Evolutionary conservation across 2,329 filamentous ascomycete species (phyloP).

Genomic region (Massarina eburnea): DNA sequence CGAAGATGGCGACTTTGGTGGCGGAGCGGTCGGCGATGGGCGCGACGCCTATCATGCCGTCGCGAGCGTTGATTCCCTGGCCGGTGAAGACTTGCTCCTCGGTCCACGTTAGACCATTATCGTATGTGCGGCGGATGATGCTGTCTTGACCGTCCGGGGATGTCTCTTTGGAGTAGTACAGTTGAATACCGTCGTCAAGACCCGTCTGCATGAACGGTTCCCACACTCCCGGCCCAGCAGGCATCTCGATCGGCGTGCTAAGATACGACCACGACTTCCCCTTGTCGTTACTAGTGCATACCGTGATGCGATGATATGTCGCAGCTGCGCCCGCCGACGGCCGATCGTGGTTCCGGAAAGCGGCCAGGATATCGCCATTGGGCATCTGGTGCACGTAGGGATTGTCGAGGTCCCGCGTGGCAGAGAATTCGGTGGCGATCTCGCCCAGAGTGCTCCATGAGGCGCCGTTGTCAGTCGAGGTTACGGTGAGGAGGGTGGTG

Average conservation of each 20-base stretch:
- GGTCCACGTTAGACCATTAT: constrained; percentile 47
- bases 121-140: constrained; percentile 43
- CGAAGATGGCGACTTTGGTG: constrained; percentile 48
- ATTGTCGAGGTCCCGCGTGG: constrained; percentile 26
- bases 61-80: constrained; percentile 36
- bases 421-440: constrained; percentile 7
- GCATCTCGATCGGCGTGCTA: constrained; percentile 22
- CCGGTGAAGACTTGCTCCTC: constrained; percentile 40
- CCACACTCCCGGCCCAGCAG: constrained; percentile 43
- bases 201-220: constrained; percentile 50
- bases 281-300: constrained; percentile 48
- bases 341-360: constrained; percentile 40
- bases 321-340: background rate
- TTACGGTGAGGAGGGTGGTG: constrained; percentile 19
- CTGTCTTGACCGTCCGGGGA: constrained; percentile 45
- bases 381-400: constrained; percentile 38
- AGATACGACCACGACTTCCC: constrained; percentile 44
- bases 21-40: constrained; percentile 25
- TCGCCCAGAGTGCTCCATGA: constrained; percentile 9
- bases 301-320: constrained; percentile 46
- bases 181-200: constrained; percentile 44
- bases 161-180: constrained; percentile 51
- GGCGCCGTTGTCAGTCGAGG: constrained; percentile 38
- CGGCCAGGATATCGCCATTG: constrained; percentile 33
- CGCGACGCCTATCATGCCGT: constrained; percentile 52